phyloP scores from a whole-genome alignment of 495 filamentous ascomycete genomes.

The Neurospora terricola region DNA sequence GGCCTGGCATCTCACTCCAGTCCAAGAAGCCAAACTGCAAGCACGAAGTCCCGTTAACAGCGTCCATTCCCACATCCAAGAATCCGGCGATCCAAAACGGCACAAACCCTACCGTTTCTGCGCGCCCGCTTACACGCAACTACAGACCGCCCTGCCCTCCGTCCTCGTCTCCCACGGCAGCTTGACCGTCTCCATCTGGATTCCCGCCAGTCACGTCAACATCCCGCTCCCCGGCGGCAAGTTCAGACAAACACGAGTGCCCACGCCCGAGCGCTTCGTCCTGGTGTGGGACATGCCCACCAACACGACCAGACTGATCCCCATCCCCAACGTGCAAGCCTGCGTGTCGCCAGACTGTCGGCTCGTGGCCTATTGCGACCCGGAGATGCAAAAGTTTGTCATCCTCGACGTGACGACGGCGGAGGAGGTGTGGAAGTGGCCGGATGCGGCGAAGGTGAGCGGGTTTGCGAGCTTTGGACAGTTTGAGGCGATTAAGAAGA shows the following conservation, averaged over 20 bases:
- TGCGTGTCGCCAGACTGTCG: slow-evolving; percentile 20
- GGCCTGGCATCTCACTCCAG: slow-evolving; percentile 20
- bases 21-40: slow-evolving; percentile 9
- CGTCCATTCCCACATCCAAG: slow-evolving; percentile 1
- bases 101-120: slow-evolving; percentile 17
- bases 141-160: slow-evolving; percentile 15
- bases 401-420: slow-evolving; percentile 11
- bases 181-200: slow-evolving; percentile 19
- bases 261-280: slow-evolving; percentile 14
- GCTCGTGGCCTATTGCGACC: slow-evolving; percentile 18
- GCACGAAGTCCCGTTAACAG: slow-evolving; percentile 9
- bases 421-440: slow-evolving; percentile 21
- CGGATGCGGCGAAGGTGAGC: slow-evolving; percentile 1
- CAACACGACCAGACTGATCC: slow-evolving; percentile 16
- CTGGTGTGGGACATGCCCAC: slow-evolving; percentile 16
- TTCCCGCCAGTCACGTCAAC: slow-evolving; percentile 17
- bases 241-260: slow-evolving; percentile 3
- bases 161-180: slow-evolving; percentile 15
- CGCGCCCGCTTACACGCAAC: slow-evolving; percentile 14
- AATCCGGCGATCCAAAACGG: slow-evolving; percentile 4
- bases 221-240: slow-evolving; percentile 11
- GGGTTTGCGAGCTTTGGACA: slow-evolving; percentile 15
- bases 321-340: slow-evolving; percentile 20
- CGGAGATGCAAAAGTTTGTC: slow-evolving; percentile 6
- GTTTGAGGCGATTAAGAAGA: slow-evolving; percentile 12